Evolutionary conservation across 108 stramenopile genomes (phyloP), one percentile per base, ranked within the genome.

Genomic region (Seminavis robusta): DNA sequence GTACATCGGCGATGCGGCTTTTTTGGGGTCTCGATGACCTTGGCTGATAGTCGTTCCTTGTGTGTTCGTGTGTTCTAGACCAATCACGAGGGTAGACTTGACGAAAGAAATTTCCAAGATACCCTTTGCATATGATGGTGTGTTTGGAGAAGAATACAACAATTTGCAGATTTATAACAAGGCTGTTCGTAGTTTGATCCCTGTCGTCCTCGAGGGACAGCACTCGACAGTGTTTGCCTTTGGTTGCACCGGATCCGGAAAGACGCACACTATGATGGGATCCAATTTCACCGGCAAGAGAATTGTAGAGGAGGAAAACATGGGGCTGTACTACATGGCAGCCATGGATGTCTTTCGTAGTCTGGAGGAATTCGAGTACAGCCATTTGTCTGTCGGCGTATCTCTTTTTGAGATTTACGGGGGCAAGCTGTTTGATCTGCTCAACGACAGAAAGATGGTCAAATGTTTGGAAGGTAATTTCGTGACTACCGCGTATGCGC

Each of bases 331-430:
- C 70, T 84, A 75, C 52, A 67, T 92, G 36, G 95, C 94, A 0
- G 95, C 96, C 0, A 45, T 84, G 47, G 97, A 98, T 56, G 75
- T 99, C 31, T 98, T 98, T 65, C 71, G 73, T 19, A 74, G 77
- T 38, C 60, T 84, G 8, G 42, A 83, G 37, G 55, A 59, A 11
- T 74, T 77, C 3, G 75, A 81, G 40, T 74, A 77, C 46, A 52
- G 58, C 19, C 80, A 85, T 42, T 56, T 88, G 45, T 56, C 46
- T 7, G 86, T 99, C 10, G 59, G 74, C 47, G 89, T 94, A 26
- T 88, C 93, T 9, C 79, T 96, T 40, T 99, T 98, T 76, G 98
- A 99, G 70, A 98, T 99, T 15, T 99, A 99, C 56, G 96, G 97
- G 0, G 98, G 97, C 56, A 94, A 98, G 37, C 76, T 97, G 42